phyloP scores from a whole-genome alignment of 202 grass and related monocot species.

The Panicum hallii region DNA sequence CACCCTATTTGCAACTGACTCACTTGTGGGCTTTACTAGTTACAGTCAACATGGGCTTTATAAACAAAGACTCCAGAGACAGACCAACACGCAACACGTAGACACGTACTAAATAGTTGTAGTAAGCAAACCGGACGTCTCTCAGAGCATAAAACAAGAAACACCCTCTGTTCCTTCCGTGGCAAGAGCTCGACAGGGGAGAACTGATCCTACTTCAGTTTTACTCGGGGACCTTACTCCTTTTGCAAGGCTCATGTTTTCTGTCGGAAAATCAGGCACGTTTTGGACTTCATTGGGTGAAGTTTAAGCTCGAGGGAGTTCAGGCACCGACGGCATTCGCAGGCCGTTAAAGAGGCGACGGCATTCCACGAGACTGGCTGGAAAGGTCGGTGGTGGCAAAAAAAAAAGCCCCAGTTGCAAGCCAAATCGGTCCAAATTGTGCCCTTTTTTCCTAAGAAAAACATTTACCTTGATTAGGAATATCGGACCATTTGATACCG shows the following conservation, averaged over 20 bases:
- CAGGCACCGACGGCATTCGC: background rate
- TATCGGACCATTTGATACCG: background rate
- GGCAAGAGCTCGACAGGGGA: background rate
- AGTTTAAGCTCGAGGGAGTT: background rate
- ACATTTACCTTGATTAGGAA: conserved; percentile 4
- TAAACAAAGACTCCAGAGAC: background rate
- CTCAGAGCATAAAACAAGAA: background rate
- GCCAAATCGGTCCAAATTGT: background rate
- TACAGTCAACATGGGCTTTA: background rate
- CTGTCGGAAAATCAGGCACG: conserved; percentile 13
- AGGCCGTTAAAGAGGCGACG: too few relatives aligned
- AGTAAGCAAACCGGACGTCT: background rate
- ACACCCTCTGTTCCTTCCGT: background rate
- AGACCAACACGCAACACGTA: background rate
- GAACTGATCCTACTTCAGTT: background rate
- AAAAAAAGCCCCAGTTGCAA: background rate
- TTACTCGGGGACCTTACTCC: background rate
- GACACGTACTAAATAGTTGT: background rate
- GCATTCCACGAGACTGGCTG: too few relatives aligned
- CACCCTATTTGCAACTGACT: background rate
- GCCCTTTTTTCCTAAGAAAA: background rate
- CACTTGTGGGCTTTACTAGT: background rate
- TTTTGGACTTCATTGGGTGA: conserved; percentile 1
- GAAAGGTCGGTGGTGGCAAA: background rate
- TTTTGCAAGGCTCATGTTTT: background rate